These are phyloP conservation scores for Cavenderia fasciculata DNA, from an alignment of 78 protist species.

Conservation along the genomic window DNA sequence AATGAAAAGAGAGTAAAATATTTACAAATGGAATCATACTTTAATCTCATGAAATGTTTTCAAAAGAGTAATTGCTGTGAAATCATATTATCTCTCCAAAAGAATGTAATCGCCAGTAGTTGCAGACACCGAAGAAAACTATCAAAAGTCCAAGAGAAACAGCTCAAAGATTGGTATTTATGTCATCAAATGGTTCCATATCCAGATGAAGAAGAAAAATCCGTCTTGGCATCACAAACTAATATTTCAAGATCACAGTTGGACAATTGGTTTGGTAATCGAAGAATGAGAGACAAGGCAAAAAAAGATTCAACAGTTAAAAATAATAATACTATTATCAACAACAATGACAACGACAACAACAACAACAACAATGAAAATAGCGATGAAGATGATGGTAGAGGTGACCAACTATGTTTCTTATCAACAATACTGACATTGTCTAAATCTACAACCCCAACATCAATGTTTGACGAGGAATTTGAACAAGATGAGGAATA, in stretches of 20 bases:
- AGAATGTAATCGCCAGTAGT: constrained; percentile 37
- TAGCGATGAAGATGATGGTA: too few species aligned
- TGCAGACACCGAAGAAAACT: constrained; percentile 25
- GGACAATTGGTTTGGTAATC: constrained; percentile 69
- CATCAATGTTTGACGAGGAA: too few species aligned
- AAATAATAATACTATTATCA: not conserved
- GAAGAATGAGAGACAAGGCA: constrained; percentile 48
- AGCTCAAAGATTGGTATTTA: too few species aligned
- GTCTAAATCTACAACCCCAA: too few species aligned
- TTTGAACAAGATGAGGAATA: too few species aligned
- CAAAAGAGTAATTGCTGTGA: constrained; percentile 48
- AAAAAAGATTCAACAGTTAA: not conserved
- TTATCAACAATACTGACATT: too few species aligned
- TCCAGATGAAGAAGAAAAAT: constrained; percentile 51
- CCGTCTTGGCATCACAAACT: constrained; percentile 21
- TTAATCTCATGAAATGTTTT: constrained; percentile 30
- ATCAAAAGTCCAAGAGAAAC: constrained; percentile 7
- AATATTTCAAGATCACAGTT: constrained; percentile 55
- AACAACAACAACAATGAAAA: not conserved
- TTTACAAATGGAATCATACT: not conserved
- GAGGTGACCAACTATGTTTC: too few species aligned
- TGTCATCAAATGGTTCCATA: constrained; percentile 34
- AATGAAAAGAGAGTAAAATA: not conserved
- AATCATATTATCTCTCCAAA: constrained; percentile 19
- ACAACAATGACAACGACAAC: not conserved